Evolutionary conservation across 139 green algal species (phyloP), one percentile per base, ranked within the genome.

Genomic region (Micromonas commoda): DNA sequence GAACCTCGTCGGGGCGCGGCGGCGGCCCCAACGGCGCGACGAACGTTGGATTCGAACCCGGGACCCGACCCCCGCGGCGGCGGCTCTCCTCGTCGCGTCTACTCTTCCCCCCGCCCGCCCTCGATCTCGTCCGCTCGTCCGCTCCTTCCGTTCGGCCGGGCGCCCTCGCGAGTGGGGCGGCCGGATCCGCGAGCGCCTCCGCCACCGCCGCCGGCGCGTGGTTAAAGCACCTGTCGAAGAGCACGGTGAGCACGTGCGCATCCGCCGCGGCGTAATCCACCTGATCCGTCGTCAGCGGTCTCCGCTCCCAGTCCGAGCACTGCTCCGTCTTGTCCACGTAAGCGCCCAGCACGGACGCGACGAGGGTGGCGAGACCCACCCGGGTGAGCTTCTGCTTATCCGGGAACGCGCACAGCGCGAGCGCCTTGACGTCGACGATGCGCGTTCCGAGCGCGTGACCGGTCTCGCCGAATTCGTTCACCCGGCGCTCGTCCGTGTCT

Each of bases 251-350:
- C n/a, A 23, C 34, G 5, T 78, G 33, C n/a, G 39, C 74, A 32
- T 91, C 87, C 4, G 53, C 45, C 0, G 87, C 87, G 19, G 87
- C 87, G 77, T 91, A 91, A 33, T 34, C 21, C 34, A 84, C n/a
- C 83, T 91, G 87, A 60, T 45, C 20, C 1, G 29, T 0, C 1
- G 70, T 76, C 35, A 91, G 70, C n/a, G 87, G 86, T 32, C 86
- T 71, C 31, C 21, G 23, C 13, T 63, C 66, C 87, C 87, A 91
- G 39, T 85, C 81, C 51, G 65, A 83, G 3, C 74, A 79, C 72
- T 91, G 87, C 81, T 88, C 76, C 34, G 64, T 45, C 53, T 91
- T 91, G 76, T 88, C 81, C 21, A 91, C 54, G 72, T 61, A 26
- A 82, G 81, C n/a, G 32, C 57, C 76, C 26, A 79, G 33, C 2